Base-by-base conservation (phyloP, 306 rosid species). In the Fragaria nilgerrensis region DNA sequence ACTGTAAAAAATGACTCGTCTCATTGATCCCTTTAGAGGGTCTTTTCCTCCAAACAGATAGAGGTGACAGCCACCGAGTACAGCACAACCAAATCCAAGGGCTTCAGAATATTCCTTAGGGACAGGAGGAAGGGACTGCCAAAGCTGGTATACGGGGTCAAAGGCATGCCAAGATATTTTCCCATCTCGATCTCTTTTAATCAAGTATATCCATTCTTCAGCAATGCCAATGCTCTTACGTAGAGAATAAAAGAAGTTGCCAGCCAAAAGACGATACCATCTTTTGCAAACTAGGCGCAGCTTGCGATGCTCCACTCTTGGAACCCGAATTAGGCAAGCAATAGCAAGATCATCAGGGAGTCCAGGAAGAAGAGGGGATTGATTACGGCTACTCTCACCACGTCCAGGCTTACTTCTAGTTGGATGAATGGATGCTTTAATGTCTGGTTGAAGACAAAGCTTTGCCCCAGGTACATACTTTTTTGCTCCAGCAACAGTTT, bases 41-140 rank as follows among this genome's bases (percentile, higher is more conserved):
- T 92, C 96, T 79, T 90, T 92, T 65, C 97, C 96, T 71, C 97
- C 97, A 83, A 92, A 92, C 82, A 92, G 75, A 85, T 92, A 92
- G 20, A 92, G 88, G 84, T 90, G 96, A 73, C 93, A 92, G 69
- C 97, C 97, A 79, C 92, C 86, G 22, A 92, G 90, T 80, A 92
- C 97, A 73, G 97, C 97, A 84, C 97, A 90, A 74, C 97, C 97
- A 84, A 92, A 92, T 81, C 96, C 97, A 61, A 92, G 90, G 80
- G 96, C 93, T 88, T 85, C 97, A 32, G 96, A 92, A 79, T 92
- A 92, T 78, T 92, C 96, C 89, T 79, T 92, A 20, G 97, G 97
- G 67, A 92, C 82, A 53, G 97, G 97, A 77, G 97, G 97, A 59
- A 92, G 92, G 82, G 97, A 90, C 81, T 92, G 97, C 96, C 97